Percentiles rank a stretch among this genome's conserved stretches.
Evolutionary conservation across 2,329 filamentous ascomycete species (phyloP).

Genomic region (Beauveria australis): DNA sequence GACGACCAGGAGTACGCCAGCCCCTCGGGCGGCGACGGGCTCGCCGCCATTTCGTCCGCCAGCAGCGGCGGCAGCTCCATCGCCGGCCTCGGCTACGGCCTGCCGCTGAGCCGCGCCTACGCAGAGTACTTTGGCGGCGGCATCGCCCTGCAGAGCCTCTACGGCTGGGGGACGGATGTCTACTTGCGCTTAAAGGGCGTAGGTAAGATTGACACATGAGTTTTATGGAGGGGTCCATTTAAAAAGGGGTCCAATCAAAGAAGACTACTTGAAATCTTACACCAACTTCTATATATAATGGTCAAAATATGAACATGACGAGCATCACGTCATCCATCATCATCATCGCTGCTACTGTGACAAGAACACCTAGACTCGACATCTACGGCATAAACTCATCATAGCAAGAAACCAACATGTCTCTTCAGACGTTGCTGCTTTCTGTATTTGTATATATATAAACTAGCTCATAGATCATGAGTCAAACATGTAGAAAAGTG

Average conservation of each 20-base stretch:
- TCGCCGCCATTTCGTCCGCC: slow-evolving; percentile 66
- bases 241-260: background rate
- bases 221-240: background rate
- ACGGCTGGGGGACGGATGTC: slow-evolving; percentile 79
- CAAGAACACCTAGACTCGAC: background rate
- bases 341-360: background rate
- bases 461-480: background rate
- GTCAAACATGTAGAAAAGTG: background rate
- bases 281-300: background rate
- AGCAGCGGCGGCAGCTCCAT: slow-evolving; percentile 73
- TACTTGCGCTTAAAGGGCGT: slow-evolving; percentile 58
- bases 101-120: slow-evolving; percentile 86
- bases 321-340: background rate
- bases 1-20: slow-evolving; percentile 42
- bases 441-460: background rate
- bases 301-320: background rate
- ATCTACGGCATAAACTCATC: too few relatives aligned
- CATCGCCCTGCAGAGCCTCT: slow-evolving; percentile 88
- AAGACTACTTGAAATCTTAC: background rate
- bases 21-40: slow-evolving; percentile 40
- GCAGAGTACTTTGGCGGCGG: slow-evolving; percentile 97
- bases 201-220: slow-evolving; percentile 38
- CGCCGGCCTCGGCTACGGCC: slow-evolving; percentile 84
- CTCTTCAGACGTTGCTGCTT: background rate
- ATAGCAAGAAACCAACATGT: too few relatives aligned